These are phyloP conservation scores for Pseudogymnoascus sp. DNA, from an alignment of 2,329 filamentous ascomycete species.

Conservation along the genomic window DNA sequence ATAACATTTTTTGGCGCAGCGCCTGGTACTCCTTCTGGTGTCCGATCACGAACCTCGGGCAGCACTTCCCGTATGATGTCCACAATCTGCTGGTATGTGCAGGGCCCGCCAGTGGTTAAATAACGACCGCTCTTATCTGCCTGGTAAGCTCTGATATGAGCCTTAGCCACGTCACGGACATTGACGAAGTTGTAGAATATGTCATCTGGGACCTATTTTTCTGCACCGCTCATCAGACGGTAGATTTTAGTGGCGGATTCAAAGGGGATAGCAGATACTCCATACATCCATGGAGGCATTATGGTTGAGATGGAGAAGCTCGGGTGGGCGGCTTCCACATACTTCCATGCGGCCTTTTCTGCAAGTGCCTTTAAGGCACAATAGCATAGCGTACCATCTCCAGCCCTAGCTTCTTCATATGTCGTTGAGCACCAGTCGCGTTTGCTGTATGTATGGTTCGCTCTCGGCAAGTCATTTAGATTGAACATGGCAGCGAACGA, in stretches of 20 bases:
- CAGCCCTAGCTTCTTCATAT: constrained; percentile 33
- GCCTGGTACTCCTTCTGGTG: constrained; percentile 34
- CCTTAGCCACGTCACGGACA: constrained; percentile 52
- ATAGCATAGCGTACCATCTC: constrained; percentile 18
- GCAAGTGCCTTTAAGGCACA: constrained; percentile 52
- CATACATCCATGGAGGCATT: constrained; percentile 54
- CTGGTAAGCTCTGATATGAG: constrained; percentile 51
- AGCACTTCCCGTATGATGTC: constrained; percentile 48
- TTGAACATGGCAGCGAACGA: constrained; percentile 57
- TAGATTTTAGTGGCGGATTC: constrained; percentile 50
- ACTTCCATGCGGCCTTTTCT: constrained; percentile 58
- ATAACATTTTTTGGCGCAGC: constrained; percentile 18
- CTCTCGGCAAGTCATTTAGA: constrained; percentile 40
- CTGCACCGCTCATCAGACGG: constrained; percentile 53
- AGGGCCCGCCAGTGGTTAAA: constrained; percentile 51
- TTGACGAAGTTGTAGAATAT: constrained; percentile 44
- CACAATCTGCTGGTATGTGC: constrained; percentile 51
- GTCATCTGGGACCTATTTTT: constrained; percentile 49
- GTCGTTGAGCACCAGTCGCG: constrained; percentile 48
- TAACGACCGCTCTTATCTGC: constrained; percentile 55
- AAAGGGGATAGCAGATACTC: constrained; percentile 54
- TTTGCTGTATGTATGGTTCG: constrained; percentile 43
- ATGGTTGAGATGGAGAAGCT: constrained; percentile 53
- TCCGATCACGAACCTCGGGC: constrained; percentile 40
- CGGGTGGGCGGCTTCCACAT: constrained; percentile 44